Evolutionary conservation across 331 rosid genomes (phyloP), one percentile per base, ranked within the genome.

Genomic region (Malus hybrid): DNA sequence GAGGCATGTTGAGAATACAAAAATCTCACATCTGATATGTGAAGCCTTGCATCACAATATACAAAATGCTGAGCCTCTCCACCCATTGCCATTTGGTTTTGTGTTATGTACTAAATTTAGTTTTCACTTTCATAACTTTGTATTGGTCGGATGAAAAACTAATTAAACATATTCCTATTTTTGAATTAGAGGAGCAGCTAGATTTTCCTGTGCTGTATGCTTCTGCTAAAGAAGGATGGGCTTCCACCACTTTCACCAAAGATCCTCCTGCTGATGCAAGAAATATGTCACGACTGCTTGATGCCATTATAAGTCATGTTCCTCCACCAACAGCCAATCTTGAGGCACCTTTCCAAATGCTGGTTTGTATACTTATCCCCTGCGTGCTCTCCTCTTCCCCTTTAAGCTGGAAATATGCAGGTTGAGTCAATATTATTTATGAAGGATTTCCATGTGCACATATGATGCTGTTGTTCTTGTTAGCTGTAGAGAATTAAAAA

Each of bases 171-270:
- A 19, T 29, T 76, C 76, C 59, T 70, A 54, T 77, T 74, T 72
- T 71, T 60, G 56, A 32, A 67, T 15, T 83, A 92, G 99, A 94
- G 97, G 99, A 92, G 83, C 99, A 92, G 82, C 91, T 94, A 57
- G 99, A 94, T 86, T 94, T 94, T 77, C 97, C 99, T 12, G 99
- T 92, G 85, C 89, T 94, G 55, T 92, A 94, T 84, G 97, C 97
- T 75, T 94, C 97, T 80, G 99, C 99, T 77, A 94, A 92, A 84
- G 97, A 94, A 81, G 99, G 99, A 81, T 94, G 99, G 99, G 92
- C 97, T 60, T 90, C 97, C 12, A 76, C 83, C 74, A 80, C 85
- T 34, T 92, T 83, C 85, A 94, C 97, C 73, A 94, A 89, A 86
- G 92, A 90, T 73, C 99, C 97, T 77, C 96, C 96, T 56, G 90